Evolutionary conservation across 2,329 filamentous ascomycete species (phyloP), one percentile per base, ranked within the genome.

Genomic region (Hypoxylon rubiginosum): DNA sequence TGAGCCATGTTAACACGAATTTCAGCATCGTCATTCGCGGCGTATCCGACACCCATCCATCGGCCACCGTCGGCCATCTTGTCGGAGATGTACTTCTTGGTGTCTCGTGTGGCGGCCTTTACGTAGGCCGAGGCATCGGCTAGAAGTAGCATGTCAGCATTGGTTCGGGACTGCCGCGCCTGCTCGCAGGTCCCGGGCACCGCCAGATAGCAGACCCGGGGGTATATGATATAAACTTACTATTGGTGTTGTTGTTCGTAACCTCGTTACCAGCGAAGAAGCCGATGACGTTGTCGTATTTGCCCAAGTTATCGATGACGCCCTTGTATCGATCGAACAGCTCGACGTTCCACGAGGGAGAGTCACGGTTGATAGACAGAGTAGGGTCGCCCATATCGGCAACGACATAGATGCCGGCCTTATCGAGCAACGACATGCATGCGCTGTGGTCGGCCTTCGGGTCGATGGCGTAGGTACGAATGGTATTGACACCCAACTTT

Each of bases 231-330:
- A 3, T 4, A 13, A 15, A 73, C 73, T 72, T 66, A 75, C 72
- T 94, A 85, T 92, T 93, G 82, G 88, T 91, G 66, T 84, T 82
- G 72, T 87, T 84, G 83, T 94, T 93, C 66, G 91, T 90, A 52
- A 94, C 92, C 80, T 94, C 92, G 79, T 94, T 94, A 75, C 92
- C 92, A 57, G 91, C 90, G 77, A 94, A 93, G 86, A 94, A 94
- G 73, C 92, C 92, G 58, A 94, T 84, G n/a, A 88, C 86, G 80
- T 94, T 94, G 76, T 85, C 85, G 82, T 92, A 94, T 71, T 88
- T 83, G 67, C 86, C 83, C 72, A 94, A 83, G 51, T 84, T 84
- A 77, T 94, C 91, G 59, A 94, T 81, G 69, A 94, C 92, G 50
- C 80, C 80, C 65, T 89, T 90, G 83, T 94, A 94, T 70, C 90